phyloP scores from a whole-genome alignment of 1,284 basidiomycete genomes.

The Rugosomyces carneus region DNA sequence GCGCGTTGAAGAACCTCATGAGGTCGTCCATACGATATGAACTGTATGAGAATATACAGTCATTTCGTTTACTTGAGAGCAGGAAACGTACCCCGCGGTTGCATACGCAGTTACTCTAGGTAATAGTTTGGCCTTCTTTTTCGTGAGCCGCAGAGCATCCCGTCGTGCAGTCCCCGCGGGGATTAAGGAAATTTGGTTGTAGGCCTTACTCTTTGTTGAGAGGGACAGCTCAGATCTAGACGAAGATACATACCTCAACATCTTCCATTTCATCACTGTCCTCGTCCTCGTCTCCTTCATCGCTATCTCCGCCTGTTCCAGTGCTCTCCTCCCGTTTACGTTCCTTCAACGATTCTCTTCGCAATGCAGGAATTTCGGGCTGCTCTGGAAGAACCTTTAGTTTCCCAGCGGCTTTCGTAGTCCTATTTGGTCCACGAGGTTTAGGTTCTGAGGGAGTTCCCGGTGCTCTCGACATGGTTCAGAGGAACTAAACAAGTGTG shows the following conservation, averaged over 20 bases:
- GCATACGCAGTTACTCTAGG: constrained; percentile 96
- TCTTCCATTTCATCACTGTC: constrained; percentile 61
- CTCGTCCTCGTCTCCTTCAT: constrained; percentile 69
- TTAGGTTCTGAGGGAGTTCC: constrained; percentile 33
- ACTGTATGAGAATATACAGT: constrained; percentile 32
- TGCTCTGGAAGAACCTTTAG: constrained; percentile 93
- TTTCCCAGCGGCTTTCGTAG: constrained; percentile 85
- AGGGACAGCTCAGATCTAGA: constrained; percentile 2
- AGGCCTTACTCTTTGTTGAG: constrained; percentile 46
- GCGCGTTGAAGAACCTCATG: constrained; percentile 83
- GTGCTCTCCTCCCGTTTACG: constrained; percentile 36
- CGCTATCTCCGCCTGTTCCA: constrained; percentile 56
- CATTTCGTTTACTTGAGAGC: background rate
- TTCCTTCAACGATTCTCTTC: constrained; percentile 25
- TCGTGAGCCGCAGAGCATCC: constrained; percentile 86
- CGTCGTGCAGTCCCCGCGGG: constrained; percentile 90
- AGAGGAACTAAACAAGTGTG: background rate
- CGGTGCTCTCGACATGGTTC: constrained; percentile 13
- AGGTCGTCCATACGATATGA: constrained; percentile 87
- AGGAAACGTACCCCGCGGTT: constrained; percentile 66
- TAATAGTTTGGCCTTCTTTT: constrained; percentile 89
- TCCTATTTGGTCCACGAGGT: constrained; percentile 66
- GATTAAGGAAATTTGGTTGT: constrained; percentile 87
- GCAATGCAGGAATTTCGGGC: constrained; percentile 51
- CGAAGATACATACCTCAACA: constrained; percentile 53